A percentile compares a stretch with the other conserved stretches of the same genome.
Conservation (phyloP, 257 asterid genomes). For the Lithospermum erythrorhizon region DNA sequence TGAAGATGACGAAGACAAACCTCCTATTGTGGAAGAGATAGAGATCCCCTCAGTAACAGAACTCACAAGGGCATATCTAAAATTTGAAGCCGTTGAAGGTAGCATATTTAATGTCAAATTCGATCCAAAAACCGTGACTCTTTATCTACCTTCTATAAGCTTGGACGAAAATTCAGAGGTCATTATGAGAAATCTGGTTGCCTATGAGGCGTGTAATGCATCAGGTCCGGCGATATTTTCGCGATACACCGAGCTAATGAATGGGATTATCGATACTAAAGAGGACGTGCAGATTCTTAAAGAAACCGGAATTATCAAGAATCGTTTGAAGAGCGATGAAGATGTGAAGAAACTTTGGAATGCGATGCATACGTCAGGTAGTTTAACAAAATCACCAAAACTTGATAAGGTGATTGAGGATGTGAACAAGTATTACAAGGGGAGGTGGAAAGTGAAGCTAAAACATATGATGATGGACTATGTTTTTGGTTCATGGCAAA, state of each 20-base stretch:
- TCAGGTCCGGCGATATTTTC: neutral
- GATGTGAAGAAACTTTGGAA: neutral
- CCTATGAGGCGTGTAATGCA: conserved; percentile 1
- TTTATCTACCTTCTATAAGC: neutral
- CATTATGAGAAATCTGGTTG: neutral
- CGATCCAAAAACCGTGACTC: neutral
- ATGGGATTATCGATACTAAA: conserved; percentile 2
- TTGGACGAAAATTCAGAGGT: neutral
- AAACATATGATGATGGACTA: neutral
- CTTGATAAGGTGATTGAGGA: conserved; percentile 2
- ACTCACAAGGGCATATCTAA: conserved; percentile 6
- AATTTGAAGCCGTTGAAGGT: conserved; percentile 2
- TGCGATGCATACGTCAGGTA: neutral
- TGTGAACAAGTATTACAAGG: conserved; percentile 1
- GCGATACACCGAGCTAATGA: conserved; percentile 2
- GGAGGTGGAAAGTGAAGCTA: conserved; percentile 1
- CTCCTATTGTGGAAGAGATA: conserved; percentile 10
- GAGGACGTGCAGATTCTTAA: conserved; percentile 1
- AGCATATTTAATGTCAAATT: conserved; percentile 8
- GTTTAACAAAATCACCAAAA: neutral
- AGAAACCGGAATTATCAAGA: neutral
- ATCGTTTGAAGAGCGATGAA: neutral
- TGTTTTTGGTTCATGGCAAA: conserved; percentile 2
- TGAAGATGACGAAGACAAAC: neutral
- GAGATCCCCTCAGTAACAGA: conserved; percentile 14